These are phyloP conservation scores for Coccomyxa sp. DNA, from an alignment of 139 green algal genomes.

Conservation along the genomic window DNA sequence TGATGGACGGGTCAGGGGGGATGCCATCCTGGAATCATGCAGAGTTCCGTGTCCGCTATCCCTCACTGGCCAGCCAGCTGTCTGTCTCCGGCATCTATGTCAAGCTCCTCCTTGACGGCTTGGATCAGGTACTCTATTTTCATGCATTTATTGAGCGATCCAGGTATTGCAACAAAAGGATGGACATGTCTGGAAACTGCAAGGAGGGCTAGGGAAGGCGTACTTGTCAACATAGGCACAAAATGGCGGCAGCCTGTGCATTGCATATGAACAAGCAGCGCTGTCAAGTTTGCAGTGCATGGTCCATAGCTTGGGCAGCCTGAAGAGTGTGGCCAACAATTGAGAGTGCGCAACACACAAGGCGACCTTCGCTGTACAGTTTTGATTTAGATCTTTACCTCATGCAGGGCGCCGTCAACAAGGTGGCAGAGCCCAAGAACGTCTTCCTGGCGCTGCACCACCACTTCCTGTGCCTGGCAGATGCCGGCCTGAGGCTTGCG, in stretches of 20 bases:
- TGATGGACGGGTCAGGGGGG: constrained; percentile 11
- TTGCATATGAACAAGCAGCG: too few relatives aligned
- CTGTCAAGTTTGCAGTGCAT: too few relatives aligned
- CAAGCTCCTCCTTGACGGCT: constrained; percentile 77
- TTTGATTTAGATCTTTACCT: not conserved
- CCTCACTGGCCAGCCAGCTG: constrained; percentile 61
- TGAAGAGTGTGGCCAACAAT: too few relatives aligned
- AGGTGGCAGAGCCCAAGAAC: constrained; percentile 64
- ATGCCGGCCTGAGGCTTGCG: constrained; percentile 32
- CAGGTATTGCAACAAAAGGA: too few relatives aligned
- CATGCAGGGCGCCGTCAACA: constrained; percentile 45
- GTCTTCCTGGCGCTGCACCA: constrained; percentile 81
- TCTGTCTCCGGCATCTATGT: constrained; percentile 84
- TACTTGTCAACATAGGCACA: too few relatives aligned
- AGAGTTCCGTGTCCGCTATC: constrained; percentile 85
- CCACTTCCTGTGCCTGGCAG: constrained; percentile 65
- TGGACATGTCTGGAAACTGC: too few relatives aligned
- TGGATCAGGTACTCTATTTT: constrained; percentile 30
- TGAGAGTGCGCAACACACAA: too few relatives aligned
- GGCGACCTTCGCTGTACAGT: too few relatives aligned
- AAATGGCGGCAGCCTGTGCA: too few relatives aligned
- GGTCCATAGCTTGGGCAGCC: too few relatives aligned
- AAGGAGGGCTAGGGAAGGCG: too few relatives aligned
- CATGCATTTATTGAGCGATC: too few relatives aligned
- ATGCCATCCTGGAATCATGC: constrained; percentile 64